Percentiles rank a stretch among this genome's conserved stretches.
These are phyloP conservation scores for Amanita rubescens DNA, from an alignment of 768 basidiomycete species.

Conservation along the genomic window DNA sequence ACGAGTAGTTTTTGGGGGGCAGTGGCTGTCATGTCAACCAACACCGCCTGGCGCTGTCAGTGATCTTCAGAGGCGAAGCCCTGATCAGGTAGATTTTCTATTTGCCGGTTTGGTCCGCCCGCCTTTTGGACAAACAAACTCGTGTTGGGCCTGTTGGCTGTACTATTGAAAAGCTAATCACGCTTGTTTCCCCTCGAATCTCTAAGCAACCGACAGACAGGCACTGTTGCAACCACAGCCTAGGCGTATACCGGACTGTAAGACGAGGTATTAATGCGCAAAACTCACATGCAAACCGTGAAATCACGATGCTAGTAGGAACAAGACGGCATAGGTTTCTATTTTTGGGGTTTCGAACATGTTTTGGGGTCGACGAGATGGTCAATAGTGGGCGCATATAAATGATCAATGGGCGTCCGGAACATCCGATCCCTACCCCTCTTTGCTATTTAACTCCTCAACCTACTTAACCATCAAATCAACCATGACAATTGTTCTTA, in stretches of 20 bases:
- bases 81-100: background rate
- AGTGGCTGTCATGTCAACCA: too few relatives aligned
- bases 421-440: conserved; percentile 1
- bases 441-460: conserved; percentile 5
- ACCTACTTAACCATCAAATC: background rate
- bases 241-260: too few relatives aligned
- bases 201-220: background rate
- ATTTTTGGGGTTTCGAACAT: conserved; percentile 3
- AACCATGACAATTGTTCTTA: conserved; percentile 55
- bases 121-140: background rate
- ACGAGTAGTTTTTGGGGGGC: too few relatives aligned
- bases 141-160: too few relatives aligned
- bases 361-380: background rate
- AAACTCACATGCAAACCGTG: background rate
- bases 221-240: too few relatives aligned
- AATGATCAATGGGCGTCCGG: background rate
- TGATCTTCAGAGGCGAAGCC: background rate
- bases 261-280: background rate
- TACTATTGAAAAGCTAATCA: background rate
- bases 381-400: background rate
- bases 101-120: background rate
- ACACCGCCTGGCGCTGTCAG: background rate
- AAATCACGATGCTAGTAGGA: background rate
- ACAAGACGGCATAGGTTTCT: background rate
- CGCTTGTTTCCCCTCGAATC: background rate